Base-by-base conservation (phyloP, 306 rosid genomes). In the Hippophae tibetana region DNA sequence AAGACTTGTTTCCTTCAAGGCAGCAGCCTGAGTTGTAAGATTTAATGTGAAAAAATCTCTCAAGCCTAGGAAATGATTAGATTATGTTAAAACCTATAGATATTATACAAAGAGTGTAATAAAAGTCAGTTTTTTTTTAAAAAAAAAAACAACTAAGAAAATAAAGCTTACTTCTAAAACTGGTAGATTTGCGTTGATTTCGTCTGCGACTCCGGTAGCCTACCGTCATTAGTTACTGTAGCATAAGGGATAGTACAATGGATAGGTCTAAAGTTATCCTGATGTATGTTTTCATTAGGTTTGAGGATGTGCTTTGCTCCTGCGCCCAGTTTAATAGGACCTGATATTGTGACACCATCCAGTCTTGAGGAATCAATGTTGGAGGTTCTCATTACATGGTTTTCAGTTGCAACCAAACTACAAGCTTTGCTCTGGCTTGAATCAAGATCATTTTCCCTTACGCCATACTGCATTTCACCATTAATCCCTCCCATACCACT, bases 291-390 rank as follows among this genome's bases (percentile, higher is more conserved):
- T 69, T 70, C 90, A 47, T 78, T 85, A 23, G 95, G 89, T 57
- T 81, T 86, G 63, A 84, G 62, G 72, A 87, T 86, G 74, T 84
- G 95, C 79, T 78, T 87, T 59, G 94, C 81, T 70, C 94, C 89
- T 59, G 96, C 82, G 56, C 81, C 68, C 56, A 80, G 79, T 74
- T 85, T 89, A 47, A 79, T 63, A 54, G 96, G 96, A 63, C 96
- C 87, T 46, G 92, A 54, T 63, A 74, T 85, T 56, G 67, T 77
- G 66, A 48, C 49, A 69, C 67, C 68, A 47, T 78, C 79, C 65
- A 50, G 70, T 52, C 68, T 72, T 44, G 71, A 76, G 56, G 83
- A 50, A 62, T 74, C 81, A 46, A 31, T 56, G 56, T 73, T 73
- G 6, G 75, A 73, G 63, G 68, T 60, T 74, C 42, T 54, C 53